These are phyloP conservation scores for Phytophthora boehmeriae DNA, from an alignment of 352 stramenopile species.

Conservation along the genomic window DNA sequence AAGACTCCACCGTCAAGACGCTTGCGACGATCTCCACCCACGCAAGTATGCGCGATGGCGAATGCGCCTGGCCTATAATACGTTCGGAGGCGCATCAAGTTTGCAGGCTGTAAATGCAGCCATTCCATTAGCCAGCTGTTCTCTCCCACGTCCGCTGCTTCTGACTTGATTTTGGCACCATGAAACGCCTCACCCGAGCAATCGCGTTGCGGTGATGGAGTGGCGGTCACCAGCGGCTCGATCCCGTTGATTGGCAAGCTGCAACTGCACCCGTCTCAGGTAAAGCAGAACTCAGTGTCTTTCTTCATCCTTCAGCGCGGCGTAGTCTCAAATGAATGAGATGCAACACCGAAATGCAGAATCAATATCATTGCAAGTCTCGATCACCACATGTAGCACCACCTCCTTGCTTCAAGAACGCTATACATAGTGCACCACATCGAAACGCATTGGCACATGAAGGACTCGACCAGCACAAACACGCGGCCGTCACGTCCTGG, in stretches of 20 bases:
- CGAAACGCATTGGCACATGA: conserved; percentile 8
- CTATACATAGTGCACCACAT: conserved; percentile 11
- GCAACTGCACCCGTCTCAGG: not conserved
- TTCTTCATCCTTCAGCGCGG: too few species aligned
- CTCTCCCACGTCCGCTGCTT: conserved; percentile 28
- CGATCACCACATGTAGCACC: too few species aligned
- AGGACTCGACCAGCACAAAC: not conserved
- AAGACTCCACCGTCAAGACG: too few species aligned
- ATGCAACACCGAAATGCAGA: too few species aligned
- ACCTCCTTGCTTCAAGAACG: too few species aligned
- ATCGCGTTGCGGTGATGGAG: too few species aligned
- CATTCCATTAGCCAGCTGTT: conserved; percentile 9
- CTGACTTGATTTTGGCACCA: conserved; percentile 19
- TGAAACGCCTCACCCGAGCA: conserved; percentile 19
- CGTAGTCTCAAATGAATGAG: too few species aligned
- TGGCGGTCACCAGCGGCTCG: too few species aligned
- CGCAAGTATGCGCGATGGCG: too few species aligned
- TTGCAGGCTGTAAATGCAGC: not conserved
- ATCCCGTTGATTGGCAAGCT: too few species aligned
- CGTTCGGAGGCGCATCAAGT: not conserved
- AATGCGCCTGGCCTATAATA: not conserved
- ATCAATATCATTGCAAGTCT: too few species aligned
- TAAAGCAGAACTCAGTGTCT: not conserved
- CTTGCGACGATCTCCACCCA: too few species aligned
- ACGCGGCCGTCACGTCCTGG: not conserved